Percentiles rank a stretch among this genome's conserved stretches.
phyloP scores from a whole-genome alignment of 305 asterid genomes.

The Ilex paraguariensis region DNA sequence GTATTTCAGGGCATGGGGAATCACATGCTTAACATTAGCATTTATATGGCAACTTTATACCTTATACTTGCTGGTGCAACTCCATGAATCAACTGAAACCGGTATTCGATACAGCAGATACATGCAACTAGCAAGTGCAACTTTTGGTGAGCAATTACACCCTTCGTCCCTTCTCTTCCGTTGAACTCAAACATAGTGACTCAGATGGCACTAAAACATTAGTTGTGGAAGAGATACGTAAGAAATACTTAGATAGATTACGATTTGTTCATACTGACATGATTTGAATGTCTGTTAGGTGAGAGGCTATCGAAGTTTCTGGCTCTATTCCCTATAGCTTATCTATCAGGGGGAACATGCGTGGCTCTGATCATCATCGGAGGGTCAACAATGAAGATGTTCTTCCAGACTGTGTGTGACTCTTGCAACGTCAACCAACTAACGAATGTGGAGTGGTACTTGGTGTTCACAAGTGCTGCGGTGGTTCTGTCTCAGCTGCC shows the following conservation, averaged over 20 bases:
- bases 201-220: too few relatives aligned
- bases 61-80: slow-evolving; percentile 61
- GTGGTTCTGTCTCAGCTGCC: slow-evolving; percentile 84
- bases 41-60: slow-evolving; percentile 92
- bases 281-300: slow-evolving; percentile 26
- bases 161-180: too few relatives aligned
- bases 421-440: slow-evolving; percentile 45
- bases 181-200: too few relatives aligned
- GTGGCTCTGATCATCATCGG: slow-evolving; percentile 72
- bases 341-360: slow-evolving; percentile 80
- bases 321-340: slow-evolving; percentile 55
- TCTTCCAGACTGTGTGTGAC: slow-evolving; percentile 67
- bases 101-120: slow-evolving; percentile 91
- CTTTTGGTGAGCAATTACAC: slow-evolving; percentile 46
- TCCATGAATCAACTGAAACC: slow-evolving; percentile 66
- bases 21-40: slow-evolving; percentile 37
- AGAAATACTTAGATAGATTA: too few relatives aligned
- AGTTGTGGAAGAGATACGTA: too few relatives aligned
- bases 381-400: slow-evolving; percentile 55
- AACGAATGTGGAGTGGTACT: slow-evolving; percentile 75
- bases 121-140: slow-evolving; percentile 69
- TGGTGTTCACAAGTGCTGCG: slow-evolving; percentile 71
- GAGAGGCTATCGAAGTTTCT: slow-evolving; percentile 48
- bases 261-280: too few relatives aligned
- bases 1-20: slow-evolving; percentile 39